Evolutionary conservation across 306 rosid genomes (phyloP).

Genomic region (Argentina anserina): DNA sequence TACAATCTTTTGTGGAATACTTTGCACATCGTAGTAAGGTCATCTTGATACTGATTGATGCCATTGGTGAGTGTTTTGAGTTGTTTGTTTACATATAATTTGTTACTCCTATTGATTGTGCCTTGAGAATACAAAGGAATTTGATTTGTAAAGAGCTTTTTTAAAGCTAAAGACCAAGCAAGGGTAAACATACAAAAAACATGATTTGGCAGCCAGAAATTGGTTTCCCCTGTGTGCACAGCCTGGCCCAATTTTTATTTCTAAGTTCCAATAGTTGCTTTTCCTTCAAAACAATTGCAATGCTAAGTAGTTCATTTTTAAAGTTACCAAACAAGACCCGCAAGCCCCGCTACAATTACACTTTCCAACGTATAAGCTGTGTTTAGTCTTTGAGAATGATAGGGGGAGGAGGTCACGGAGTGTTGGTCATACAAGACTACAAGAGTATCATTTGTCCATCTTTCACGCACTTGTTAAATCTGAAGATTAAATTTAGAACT

Average conservation of each 20-base stretch:
- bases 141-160: background rate
- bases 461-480: background rate
- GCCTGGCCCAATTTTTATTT: background rate
- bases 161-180: background rate
- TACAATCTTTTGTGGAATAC: constrained; percentile 42
- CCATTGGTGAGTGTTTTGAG: constrained; percentile 59
- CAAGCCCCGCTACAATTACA: background rate
- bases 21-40: constrained; percentile 55
- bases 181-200: background rate
- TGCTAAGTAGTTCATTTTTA: background rate
- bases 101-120: background rate
- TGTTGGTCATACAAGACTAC: background rate
- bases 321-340: background rate
- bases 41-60: constrained; percentile 68
- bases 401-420: background rate
- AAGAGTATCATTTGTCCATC: background rate
- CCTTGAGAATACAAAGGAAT: background rate
- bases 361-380: background rate
- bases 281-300: background rate
- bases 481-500: background rate
- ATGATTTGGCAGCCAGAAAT: background rate
- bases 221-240: background rate
- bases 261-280: background rate
- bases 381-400: background rate
- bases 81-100: background rate